phyloP scores from a whole-genome alignment of 1,284 basidiomycete species.

The Flammula alnicola region DNA sequence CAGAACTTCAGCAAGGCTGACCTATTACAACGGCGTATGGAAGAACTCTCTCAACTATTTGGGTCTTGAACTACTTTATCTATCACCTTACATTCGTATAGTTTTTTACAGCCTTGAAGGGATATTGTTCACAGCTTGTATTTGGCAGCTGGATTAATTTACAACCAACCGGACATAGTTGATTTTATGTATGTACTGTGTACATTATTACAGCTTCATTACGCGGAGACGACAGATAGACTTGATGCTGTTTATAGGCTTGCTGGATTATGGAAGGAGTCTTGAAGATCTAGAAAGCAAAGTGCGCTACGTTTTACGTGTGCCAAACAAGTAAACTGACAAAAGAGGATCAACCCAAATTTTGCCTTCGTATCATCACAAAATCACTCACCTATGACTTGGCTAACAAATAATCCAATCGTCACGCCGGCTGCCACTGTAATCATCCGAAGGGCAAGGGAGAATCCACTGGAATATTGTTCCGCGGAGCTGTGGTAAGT shows the following conservation, averaged over 20 bases:
- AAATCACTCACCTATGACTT: constrained; percentile 55
- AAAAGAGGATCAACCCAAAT: background rate
- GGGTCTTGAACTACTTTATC: constrained; percentile 33
- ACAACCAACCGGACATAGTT: constrained; percentile 4
- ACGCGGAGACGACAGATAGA: too few relatives aligned
- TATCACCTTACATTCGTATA: constrained; percentile 27
- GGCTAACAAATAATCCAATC: constrained; percentile 81
- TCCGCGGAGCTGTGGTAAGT: constrained; percentile 65
- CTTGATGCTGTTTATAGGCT: background rate
- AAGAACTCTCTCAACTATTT: constrained; percentile 79
- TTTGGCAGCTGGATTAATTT: constrained; percentile 15
- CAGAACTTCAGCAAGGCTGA: constrained; percentile 84
- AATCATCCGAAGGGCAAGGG: constrained; percentile 77
- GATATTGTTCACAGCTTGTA: constrained; percentile 16
- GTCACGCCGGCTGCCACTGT: constrained; percentile 88
- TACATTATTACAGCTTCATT: background rate
- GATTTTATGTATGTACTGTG: constrained; percentile 23
- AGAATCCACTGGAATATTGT: constrained; percentile 72
- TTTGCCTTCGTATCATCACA: background rate
- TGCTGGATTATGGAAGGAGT: background rate
- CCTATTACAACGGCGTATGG: constrained; percentile 81
- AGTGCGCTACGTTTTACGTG: constrained; percentile 75
- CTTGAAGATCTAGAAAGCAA: constrained; percentile 62
- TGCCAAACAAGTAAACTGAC: constrained; percentile 76
- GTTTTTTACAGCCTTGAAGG: constrained; percentile 15